Percentiles rank a stretch among this genome's conserved stretches.
Conservation (phyloP, 176 grass and related monocot species). For the Oryza glumipatula region DNA sequence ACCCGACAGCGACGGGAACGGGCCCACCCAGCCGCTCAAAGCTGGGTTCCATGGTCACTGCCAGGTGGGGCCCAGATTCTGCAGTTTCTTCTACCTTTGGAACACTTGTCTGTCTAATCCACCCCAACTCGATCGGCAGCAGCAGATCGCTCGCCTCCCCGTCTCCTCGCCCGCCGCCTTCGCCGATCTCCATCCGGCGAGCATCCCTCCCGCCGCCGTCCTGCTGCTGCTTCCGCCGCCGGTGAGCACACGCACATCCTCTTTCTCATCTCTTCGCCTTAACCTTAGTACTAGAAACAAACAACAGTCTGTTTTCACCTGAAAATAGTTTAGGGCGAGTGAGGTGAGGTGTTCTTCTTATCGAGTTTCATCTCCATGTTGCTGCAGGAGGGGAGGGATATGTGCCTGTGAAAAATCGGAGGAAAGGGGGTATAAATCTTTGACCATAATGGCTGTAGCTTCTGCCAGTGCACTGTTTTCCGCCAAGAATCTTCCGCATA, state of each 20-base stretch:
- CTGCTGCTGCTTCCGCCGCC: too few relatives aligned
- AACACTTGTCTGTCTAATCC: neutral
- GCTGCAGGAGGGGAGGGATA: slow-evolving; percentile 32
- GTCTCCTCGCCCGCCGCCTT: too few relatives aligned
- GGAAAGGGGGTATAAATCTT: neutral
- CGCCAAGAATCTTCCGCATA: slow-evolving; percentile 38
- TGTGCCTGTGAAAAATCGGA: slow-evolving; percentile 14
- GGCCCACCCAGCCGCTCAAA: neutral
- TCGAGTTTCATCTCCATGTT: neutral
- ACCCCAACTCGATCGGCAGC: neutral
- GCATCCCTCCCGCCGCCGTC: too few relatives aligned
- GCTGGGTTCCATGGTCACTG: neutral
- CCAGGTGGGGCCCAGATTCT: neutral
- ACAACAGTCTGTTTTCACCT: too few relatives aligned
- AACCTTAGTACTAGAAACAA: too few relatives aligned
- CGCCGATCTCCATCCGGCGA: too few relatives aligned
- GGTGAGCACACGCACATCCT: too few relatives aligned
- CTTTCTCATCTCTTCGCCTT: too few relatives aligned
- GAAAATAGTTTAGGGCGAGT: too few relatives aligned
- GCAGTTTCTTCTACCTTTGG: neutral
- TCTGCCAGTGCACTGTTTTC: slow-evolving; percentile 49
- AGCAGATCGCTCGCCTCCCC: neutral
- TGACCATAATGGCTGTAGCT: slow-evolving; percentile 47
- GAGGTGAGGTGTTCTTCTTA: neutral
- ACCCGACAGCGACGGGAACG: too few relatives aligned